Percentiles rank a stretch among this genome's conserved stretches.
phyloP scores from a whole-genome alignment of 1,284 basidiomycete genomes.

The Kwoniella shivajii region DNA sequence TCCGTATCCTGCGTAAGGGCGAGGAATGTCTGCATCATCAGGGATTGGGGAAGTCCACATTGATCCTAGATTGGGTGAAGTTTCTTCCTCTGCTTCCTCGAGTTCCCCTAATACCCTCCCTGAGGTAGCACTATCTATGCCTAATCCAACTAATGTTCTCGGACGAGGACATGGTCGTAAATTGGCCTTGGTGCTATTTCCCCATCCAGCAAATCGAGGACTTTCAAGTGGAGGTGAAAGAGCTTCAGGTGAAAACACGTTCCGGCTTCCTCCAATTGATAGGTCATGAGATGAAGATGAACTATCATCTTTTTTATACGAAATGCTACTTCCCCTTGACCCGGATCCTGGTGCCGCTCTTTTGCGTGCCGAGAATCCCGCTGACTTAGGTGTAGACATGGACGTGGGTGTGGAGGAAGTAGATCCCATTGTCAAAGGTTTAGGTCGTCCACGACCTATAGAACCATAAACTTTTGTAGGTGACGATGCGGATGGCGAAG shows the following conservation, averaged over 20 bases:
- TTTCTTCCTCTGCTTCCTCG: conserved; percentile 40
- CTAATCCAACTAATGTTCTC: conserved; percentile 32
- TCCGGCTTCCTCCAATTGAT: conserved; percentile 14
- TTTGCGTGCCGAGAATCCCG: conserved; percentile 10
- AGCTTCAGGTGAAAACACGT: conserved; percentile 11
- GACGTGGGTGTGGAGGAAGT: conserved; percentile 17
- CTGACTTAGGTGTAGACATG: conserved; percentile 25
- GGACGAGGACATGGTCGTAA: conserved; percentile 44
- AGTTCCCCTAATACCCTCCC: conserved; percentile 45
- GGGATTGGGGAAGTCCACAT: conserved; percentile 7
- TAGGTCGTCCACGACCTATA: conserved; percentile 43
- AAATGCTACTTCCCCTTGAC: conserved; percentile 41
- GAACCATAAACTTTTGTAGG: conserved; percentile 40
- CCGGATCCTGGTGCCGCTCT: conserved; percentile 18
- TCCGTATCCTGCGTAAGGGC: background rate
- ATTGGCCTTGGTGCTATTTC: conserved; percentile 9
- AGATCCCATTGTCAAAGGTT: conserved; percentile 25
- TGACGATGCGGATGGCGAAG: conserved; percentile 12
- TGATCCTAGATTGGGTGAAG: background rate
- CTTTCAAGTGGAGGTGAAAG: conserved; percentile 3
- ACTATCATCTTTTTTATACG: conserved; percentile 44
- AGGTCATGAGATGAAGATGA: conserved; percentile 28
- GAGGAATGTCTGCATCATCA: background rate
- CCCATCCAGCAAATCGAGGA: conserved; percentile 19
- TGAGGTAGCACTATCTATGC: conserved; percentile 25